Base-by-base conservation (phyloP, 2,329 filamentous ascomycete genomes). In the Penicillium occitanis region DNA sequence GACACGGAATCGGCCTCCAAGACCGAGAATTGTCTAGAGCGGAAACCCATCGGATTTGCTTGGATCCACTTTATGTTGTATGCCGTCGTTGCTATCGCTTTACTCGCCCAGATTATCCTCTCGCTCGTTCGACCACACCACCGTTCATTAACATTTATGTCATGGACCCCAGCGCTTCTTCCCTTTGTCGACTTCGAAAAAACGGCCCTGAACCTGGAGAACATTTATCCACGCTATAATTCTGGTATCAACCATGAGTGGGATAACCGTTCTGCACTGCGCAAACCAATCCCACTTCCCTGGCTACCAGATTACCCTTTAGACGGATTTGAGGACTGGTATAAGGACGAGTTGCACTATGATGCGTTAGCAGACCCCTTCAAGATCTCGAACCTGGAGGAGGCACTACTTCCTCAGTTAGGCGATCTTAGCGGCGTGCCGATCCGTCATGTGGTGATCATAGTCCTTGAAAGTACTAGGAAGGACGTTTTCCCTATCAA, bases 401-500 rank as follows among this genome's bases (percentile, higher is more conserved):
- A 79, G 10, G 71, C 72, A 0, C 58, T 81, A 13, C 61, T 28
- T 33, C 35, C 61, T 22, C 35, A 63, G 17, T 37, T 63, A 57
- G 61, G 61, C 6, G 71, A 67, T 22, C 69, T 67, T 17, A 69
- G 68, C 3, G 66, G 68, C 14, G 70, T 81, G 6, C 74, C 76
- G 10, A 78, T 83, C 63, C 80, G 80, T 58, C 80, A 83, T 64
- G 73, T 83, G 4, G 70, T 83, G 13, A 67, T 82, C n/a, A 63
- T 83, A 1, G 75, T 80, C n/a, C 72, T 83, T 1, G 81, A 83
- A 64, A 82, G 80, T 51, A 82, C 80, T 0, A 75, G 81, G 22
- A 78, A 78, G 3, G 81, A 83, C 60, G 76, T 83, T 2, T 83
- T 83, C 30, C 81, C 81, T 0, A 69, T 83, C 30, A 81, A 81